Evolutionary conservation across 176 grass and related monocot genomes (phyloP), one percentile per base, ranked within the genome.

Genomic region (Chloris gayana): DNA sequence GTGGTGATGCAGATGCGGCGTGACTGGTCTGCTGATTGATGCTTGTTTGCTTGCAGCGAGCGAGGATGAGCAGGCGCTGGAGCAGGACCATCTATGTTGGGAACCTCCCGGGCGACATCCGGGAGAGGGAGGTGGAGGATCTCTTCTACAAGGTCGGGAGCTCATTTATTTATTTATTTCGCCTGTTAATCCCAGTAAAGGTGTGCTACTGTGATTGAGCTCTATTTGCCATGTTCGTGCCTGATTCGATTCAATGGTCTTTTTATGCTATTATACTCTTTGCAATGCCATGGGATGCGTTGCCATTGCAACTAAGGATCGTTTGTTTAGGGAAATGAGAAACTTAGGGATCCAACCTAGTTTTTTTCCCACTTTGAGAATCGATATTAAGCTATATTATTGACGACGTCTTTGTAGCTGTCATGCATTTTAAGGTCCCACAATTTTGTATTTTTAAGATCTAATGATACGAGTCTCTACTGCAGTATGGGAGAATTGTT

Each of bases 121-220:
- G 88, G 71, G 96, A 95, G 88, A 99, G 76, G 78, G 96, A 95
- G 88, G 93, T 99, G 15, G 96, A 99, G 61, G 93, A 99, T 91
- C 72, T 99, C 22, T 99, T 95, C 58, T 85, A 80, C 76, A 99
- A 99, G 96, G 96, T 93, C 9, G 2, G 47, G 0, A 0, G 14
- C 22, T 60, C 38, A 37, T 37, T 22, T 25, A 11, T 38, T 51
- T 76, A 17, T 67, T 45, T 44, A 9, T 54, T 33, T 24, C 19
- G 9, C 42, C 31, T 25, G 9, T 17, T 29, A 49, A 30, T 56
- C 13, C 14, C 58, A 71, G 1, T 39, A 60, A 50, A 22, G 4
- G n/a, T 53, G 9, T 24, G 12, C 51, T 38, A 15, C 25, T 49
- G 37, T 45, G 26, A 42, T 31, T 32, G 7, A 21, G 39, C 39